These are phyloP conservation scores for Arabidopsis arenosa DNA, from an alignment of 345 rosid genomes.

Conservation along the genomic window DNA sequence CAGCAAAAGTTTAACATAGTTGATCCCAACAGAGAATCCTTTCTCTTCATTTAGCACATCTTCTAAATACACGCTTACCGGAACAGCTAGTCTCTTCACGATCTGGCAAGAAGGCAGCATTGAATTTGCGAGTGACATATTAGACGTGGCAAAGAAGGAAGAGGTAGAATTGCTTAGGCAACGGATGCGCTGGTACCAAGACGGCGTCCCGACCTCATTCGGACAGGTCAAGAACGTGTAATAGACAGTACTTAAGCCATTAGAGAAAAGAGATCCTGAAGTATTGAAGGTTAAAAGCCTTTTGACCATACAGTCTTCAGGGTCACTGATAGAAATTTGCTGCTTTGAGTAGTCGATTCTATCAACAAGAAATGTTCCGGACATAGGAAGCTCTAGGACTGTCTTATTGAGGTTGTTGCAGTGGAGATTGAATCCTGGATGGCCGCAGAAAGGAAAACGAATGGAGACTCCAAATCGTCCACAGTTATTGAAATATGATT, in stretches of 20 bases:
- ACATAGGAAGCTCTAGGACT: conserved; percentile 54
- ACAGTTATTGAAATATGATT: conserved; percentile 25
- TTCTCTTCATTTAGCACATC: not conserved
- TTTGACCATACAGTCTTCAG: conserved; percentile 55
- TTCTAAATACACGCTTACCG: conserved; percentile 23
- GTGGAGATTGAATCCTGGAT: conserved; percentile 57
- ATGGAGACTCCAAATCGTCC: conserved; percentile 37
- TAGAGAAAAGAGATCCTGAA: conserved; percentile 62
- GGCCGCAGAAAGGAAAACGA: conserved; percentile 74
- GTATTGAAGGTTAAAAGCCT: conserved; percentile 58
- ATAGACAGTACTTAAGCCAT: conserved; percentile 33
- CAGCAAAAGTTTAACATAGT: conserved; percentile 42
- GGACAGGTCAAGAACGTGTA: conserved; percentile 77
- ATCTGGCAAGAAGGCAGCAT: conserved; percentile 49
- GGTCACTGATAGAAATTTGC: conserved; percentile 56
- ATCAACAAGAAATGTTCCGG: conserved; percentile 61
- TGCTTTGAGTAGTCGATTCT: conserved; percentile 55
- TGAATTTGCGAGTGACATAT: conserved; percentile 19
- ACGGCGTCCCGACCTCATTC: conserved; percentile 40
- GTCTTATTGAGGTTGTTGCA: conserved; percentile 49
- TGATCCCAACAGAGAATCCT: conserved; percentile 43
- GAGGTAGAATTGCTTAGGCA: conserved; percentile 65
- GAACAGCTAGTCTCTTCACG: conserved; percentile 45
- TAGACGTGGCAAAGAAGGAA: conserved; percentile 61
- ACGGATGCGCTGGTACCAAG: conserved; percentile 41